A percentile compares a stretch with the other conserved stretches of the same genome.
phyloP scores from a whole-genome alignment of 2,329 filamentous ascomycete species.

The Paramyrothecium roridum region DNA sequence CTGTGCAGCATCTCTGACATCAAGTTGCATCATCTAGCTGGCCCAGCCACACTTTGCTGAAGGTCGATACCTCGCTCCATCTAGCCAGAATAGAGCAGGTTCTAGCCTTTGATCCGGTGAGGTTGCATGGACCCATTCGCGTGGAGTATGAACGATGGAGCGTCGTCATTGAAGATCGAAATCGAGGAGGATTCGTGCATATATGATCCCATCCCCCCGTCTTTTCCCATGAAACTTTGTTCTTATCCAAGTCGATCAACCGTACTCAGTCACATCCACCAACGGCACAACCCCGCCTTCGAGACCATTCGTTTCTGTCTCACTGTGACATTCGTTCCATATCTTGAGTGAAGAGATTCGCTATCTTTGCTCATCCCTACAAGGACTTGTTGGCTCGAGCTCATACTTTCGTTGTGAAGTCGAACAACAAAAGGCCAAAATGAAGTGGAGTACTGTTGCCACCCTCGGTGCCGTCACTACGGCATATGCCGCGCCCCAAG shows the following conservation, averaged over 20 bases:
- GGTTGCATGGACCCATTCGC: background rate
- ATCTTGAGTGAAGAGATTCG: background rate
- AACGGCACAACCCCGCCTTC: too few relatives aligned
- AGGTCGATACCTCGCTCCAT: background rate
- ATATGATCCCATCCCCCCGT: background rate
- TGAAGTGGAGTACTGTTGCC: background rate
- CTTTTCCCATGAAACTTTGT: background rate
- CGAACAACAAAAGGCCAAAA: background rate
- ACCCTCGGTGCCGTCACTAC: constrained; percentile 6
- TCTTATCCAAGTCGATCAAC: background rate
- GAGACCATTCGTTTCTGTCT: background rate
- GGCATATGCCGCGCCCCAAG: constrained; percentile 36
- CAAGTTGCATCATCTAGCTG: background rate
- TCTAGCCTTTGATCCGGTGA: background rate
- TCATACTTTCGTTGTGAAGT: background rate
- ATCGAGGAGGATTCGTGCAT: background rate
- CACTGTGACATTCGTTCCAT: background rate
- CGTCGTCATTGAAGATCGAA: background rate
- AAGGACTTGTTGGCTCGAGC: background rate
- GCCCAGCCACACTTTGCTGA: background rate
- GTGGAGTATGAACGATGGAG: background rate
- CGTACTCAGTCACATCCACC: background rate
- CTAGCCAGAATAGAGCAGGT: background rate
- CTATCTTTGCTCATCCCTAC: background rate
- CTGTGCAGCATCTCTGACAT: background rate